Base-by-base conservation (phyloP, 2,329 filamentous ascomycete species). In the Pyrenochaeta sp. region DNA sequence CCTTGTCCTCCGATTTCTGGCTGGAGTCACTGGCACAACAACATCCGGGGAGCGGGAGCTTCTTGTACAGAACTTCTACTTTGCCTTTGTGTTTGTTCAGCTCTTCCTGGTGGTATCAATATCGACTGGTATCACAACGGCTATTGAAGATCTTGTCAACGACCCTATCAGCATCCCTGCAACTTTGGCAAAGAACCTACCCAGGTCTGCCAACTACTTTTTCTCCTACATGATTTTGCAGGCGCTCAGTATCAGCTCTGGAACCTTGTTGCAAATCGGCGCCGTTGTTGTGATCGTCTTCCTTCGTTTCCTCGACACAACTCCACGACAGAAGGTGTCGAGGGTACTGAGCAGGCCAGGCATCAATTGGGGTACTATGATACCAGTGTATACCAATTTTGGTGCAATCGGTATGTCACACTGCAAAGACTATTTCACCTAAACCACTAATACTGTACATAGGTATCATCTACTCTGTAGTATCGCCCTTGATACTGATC, bases 181-280 rank as follows among this genome's bases (percentile, higher is more conserved):
- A 13, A 78, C 88, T 0, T 75, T 99, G 19, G 93, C 93, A 0
- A 69, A 77, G 8, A 94, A 92, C 48, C 76, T 99, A 4, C 94
- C 94, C 2, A 88, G 84, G 57, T 87, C 92, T 0, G 88, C 90
- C 58, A 96, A 96, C 67, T 99, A 97, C 72, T 99, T 97, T 77
- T 97, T 96, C 78, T 93, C 90, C 1, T 99, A 99, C 80, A 92
- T 99, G 85, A 87, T 96, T 66, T 85, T 99, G 7, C 94, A 97
- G 63, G 90, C 92, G 0, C 80, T 97, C 60, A 91, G 90, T 51
- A 91, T 90, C 51, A 96, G 91, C 69, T 93, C 93, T 1, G 91
- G 89, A 69, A 93, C 90, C 1, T 77, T 97, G 3, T 77, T 96
- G 9, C 94, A 97, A 63, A 82, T 96, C 17, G 84, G 83, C n/a